A percentile compares a stretch with the other conserved stretches of the same genome.
Evolutionary conservation across 139 green algal genomes (phyloP).

Genomic region (Volvox reticuliferus): DNA sequence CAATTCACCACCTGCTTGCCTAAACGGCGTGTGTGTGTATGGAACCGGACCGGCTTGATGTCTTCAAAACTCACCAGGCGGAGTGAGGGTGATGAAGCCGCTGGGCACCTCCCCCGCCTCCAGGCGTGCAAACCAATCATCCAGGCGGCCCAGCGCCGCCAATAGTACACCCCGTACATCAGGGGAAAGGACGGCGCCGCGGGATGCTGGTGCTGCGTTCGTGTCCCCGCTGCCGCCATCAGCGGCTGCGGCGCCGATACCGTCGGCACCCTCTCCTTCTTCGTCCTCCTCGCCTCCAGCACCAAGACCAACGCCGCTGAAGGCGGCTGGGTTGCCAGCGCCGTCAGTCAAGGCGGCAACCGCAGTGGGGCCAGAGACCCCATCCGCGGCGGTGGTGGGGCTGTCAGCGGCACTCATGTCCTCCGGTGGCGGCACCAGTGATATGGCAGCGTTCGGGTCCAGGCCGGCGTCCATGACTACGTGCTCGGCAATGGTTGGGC

Average conservation of each 20-base stretch:
- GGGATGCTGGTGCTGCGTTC: not conserved
- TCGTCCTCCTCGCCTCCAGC: conserved; percentile 33
- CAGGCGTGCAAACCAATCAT: conserved; percentile 59
- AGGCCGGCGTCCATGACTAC: conserved; percentile 79
- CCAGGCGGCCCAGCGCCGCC: conserved; percentile 55
- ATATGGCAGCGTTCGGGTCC: conserved; percentile 48
- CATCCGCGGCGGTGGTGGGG: not conserved
- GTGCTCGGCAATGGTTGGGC: conserved; percentile 88
- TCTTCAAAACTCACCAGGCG: not conserved
- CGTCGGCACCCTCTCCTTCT: not conserved
- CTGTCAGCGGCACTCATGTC: not conserved
- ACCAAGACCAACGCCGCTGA: not conserved
- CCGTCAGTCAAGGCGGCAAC: not conserved
- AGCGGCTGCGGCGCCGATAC: not conserved
- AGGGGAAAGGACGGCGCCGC: conserved; percentile 14
- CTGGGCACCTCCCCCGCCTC: conserved; percentile 54
- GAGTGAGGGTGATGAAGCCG: conserved; percentile 49
- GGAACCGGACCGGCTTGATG: too few relatives aligned
- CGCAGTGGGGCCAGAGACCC: too few relatives aligned
- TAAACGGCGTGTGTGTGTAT: too few relatives aligned
- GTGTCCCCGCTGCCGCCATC: not conserved
- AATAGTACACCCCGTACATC: conserved; percentile 45
- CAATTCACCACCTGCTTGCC: too few relatives aligned
- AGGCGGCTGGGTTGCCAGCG: not conserved
- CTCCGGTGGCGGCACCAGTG: not conserved